Evolutionary conservation across 106 monocot species (phyloP).

Genomic region (Dactylorhiza incarnata): DNA sequence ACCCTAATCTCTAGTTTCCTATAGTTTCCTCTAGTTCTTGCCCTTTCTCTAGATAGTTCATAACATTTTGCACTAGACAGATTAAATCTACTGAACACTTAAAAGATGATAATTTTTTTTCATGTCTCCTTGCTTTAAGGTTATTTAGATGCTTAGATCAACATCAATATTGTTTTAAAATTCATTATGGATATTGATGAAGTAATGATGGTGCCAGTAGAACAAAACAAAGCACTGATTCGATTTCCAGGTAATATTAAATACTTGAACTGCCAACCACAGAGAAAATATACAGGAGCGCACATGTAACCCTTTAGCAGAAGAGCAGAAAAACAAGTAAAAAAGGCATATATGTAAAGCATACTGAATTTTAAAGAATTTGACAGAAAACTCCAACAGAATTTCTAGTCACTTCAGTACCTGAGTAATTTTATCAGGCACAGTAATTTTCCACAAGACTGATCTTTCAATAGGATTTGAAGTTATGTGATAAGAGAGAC

Average conservation of each 20-base stretch:
- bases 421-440: conserved; percentile 68
- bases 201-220: background rate
- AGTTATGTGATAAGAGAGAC: conserved; percentile 54
- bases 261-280: background rate
- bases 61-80: background rate
- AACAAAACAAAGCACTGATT: background rate
- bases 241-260: background rate
- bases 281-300: background rate
- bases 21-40: no score
- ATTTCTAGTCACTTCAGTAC: conserved; percentile 19
- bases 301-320: background rate
- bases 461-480: conserved; percentile 70
- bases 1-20: no score
- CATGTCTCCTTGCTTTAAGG: background rate
- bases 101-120: background rate
- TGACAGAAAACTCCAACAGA: background rate
- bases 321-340: background rate
- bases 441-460: conserved; percentile 79
- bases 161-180: background rate
- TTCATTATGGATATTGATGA: background rate
- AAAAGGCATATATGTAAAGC: background rate
- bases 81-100: background rate
- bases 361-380: background rate
- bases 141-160: background rate
- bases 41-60: no score